phyloP scores from a whole-genome alignment of 768 basidiomycete genomes.

The Trametes cubensis region DNA sequence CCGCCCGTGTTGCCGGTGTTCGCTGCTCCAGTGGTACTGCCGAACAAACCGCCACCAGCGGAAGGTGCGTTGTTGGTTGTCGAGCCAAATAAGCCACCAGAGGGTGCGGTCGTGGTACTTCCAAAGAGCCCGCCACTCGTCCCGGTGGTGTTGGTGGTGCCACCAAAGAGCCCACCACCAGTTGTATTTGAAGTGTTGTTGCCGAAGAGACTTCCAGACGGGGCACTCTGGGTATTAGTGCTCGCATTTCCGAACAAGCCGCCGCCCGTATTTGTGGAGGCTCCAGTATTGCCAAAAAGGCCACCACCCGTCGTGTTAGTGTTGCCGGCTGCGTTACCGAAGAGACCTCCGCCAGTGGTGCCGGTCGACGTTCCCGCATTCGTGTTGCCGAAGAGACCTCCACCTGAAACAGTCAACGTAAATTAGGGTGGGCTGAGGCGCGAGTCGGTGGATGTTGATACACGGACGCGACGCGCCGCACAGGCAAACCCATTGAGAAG shows the following conservation, averaged over 20 bases:
- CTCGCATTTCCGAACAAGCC: slow-evolving; percentile 23
- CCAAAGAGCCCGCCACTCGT: slow-evolving; percentile 24
- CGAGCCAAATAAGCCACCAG: slow-evolving; percentile 21
- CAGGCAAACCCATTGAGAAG: background rate
- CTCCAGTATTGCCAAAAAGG: slow-evolving; percentile 27
- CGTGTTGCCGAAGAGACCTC: slow-evolving; percentile 31
- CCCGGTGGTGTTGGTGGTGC: slow-evolving; percentile 13
- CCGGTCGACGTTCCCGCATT: slow-evolving; percentile 11
- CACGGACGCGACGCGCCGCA: too few species aligned
- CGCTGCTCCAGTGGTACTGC: slow-evolving; percentile 9
- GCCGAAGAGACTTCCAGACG: slow-evolving; percentile 32
- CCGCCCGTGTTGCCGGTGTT: slow-evolving; percentile 5
- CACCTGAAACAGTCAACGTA: background rate
- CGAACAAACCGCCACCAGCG: slow-evolving; percentile 29
- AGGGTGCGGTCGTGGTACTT: slow-evolving; percentile 16
- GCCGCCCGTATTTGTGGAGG: slow-evolving; percentile 21
- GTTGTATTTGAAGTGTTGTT: slow-evolving; percentile 21
- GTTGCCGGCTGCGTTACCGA: slow-evolving; percentile 29
- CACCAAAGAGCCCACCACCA: slow-evolving; percentile 30
- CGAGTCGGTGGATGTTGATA: too few species aligned
- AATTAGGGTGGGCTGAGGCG: too few species aligned
- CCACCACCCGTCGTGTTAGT: slow-evolving; percentile 21
- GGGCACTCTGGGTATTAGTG: slow-evolving; percentile 16
- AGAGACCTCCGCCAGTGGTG: slow-evolving; percentile 26
- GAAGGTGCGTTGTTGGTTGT: slow-evolving; percentile 17